These are phyloP conservation scores for Heteromeles arbutifolia DNA, from an alignment of 306 rosid species.

Conservation along the genomic window DNA sequence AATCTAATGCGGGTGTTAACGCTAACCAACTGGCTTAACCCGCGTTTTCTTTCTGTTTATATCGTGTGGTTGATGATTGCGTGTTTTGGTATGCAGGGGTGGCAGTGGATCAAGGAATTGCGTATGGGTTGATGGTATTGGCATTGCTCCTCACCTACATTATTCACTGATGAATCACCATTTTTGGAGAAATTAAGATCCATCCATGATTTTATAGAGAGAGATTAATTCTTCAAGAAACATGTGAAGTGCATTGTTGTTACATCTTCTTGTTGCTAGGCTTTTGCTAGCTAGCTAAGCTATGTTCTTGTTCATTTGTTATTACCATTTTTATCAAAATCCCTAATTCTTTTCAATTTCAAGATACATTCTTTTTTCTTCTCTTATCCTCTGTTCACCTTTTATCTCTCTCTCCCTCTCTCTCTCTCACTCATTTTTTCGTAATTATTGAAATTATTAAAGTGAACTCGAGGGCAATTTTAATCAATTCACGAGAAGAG, in stretches of 20 bases:
- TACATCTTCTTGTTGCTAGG: not conserved
- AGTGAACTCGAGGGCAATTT: not conserved
- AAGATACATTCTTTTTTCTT: not conserved
- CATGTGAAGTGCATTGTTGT: not conserved
- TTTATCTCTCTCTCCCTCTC: not conserved
- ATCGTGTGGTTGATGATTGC: not conserved
- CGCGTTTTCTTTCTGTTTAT: not conserved
- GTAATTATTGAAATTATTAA: not conserved
- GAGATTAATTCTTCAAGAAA: not conserved
- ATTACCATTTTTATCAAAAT: not conserved
- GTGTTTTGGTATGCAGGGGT: conserved; percentile 21
- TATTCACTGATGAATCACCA: conserved; percentile 28
- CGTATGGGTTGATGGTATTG: conserved; percentile 24
- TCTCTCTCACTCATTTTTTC: not conserved
- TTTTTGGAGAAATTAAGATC: conserved; percentile 1
- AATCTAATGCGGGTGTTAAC: not conserved
- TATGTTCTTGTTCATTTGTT: not conserved
- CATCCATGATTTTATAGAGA: not conserved
- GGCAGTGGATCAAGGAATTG: conserved; percentile 37
- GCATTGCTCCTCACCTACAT: conserved; percentile 49
- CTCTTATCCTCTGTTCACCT: not conserved
- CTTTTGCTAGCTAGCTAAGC: not conserved
- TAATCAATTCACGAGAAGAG: not conserved
- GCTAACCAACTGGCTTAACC: not conserved
- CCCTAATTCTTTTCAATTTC: not conserved